phyloP scores from a whole-genome alignment of 345 rosid species.

The Salix dunnii region DNA sequence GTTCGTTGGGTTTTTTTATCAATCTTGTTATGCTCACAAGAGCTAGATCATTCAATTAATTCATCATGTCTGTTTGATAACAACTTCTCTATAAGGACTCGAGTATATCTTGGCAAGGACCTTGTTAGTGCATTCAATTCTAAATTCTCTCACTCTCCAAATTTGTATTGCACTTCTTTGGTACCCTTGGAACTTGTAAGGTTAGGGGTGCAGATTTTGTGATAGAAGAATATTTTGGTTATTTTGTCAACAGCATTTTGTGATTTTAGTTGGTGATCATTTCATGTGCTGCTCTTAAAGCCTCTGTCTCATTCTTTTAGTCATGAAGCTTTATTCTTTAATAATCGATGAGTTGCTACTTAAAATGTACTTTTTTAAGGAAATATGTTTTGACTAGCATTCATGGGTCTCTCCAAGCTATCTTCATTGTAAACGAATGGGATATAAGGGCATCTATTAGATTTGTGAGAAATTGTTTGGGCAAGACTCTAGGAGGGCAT shows the following conservation, averaged over 20 bases:
- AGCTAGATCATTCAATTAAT: background rate
- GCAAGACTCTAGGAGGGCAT: background rate
- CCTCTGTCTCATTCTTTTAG: background rate
- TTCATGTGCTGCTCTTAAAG: background rate
- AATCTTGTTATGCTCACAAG: background rate
- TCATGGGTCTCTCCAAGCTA: background rate
- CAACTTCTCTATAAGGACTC: background rate
- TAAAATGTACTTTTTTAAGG: background rate
- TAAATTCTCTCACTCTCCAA: background rate
- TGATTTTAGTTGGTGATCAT: background rate
- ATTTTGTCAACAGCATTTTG: background rate
- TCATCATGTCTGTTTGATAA: background rate
- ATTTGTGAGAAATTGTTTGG: background rate
- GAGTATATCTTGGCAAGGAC: background rate
- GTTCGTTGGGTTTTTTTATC: background rate
- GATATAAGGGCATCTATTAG: background rate
- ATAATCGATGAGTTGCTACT: background rate
- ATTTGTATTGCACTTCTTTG: background rate
- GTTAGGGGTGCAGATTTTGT: background rate
- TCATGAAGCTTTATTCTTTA: background rate
- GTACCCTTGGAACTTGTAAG: background rate
- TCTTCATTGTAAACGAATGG: background rate
- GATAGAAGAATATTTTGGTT: background rate
- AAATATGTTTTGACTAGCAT: background rate
- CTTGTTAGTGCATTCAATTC: background rate